phyloP scores from a whole-genome alignment of 768 basidiomycete genomes.

The Sarcomyxa edulis region DNA sequence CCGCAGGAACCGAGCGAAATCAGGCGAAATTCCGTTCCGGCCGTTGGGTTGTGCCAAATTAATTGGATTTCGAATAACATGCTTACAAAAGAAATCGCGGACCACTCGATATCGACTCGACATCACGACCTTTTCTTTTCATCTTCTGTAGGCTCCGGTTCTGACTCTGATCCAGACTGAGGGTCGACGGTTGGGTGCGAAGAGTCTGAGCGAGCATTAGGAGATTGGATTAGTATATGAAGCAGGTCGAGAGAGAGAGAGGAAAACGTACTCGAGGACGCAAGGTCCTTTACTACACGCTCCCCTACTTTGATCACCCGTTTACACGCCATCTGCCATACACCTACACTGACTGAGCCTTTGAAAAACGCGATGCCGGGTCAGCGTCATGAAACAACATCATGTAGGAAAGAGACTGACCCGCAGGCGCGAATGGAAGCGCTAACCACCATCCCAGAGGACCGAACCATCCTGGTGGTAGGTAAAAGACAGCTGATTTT shows the following conservation, averaged over 20 bases:
- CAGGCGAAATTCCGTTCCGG: too few species aligned
- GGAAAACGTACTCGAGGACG: constrained; percentile 10
- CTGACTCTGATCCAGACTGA: neutral
- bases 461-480: constrained; percentile 88
- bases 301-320: constrained; percentile 79
- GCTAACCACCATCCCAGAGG: constrained; percentile 85
- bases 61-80: too few species aligned
- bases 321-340: constrained; percentile 94
- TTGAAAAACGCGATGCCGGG: constrained; percentile 1
- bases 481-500: constrained; percentile 85
- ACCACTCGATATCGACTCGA: too few species aligned
- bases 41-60: too few species aligned
- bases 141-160: constrained; percentile 1
- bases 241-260: too few species aligned
- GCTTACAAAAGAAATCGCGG: too few species aligned
- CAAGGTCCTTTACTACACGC: constrained; percentile 61
- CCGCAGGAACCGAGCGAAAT: too few species aligned
- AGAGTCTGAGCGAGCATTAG: neutral
- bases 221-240: too few species aligned
- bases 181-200: neutral
- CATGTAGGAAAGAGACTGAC: constrained; percentile 32
- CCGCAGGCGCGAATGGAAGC: constrained; percentile 86
- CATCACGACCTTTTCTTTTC: neutral
- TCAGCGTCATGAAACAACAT: constrained; percentile 1
- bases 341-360: constrained; percentile 91